Conservation (phyloP, 805 yeast genomes). For the Kuraishia capsulata region DNA sequence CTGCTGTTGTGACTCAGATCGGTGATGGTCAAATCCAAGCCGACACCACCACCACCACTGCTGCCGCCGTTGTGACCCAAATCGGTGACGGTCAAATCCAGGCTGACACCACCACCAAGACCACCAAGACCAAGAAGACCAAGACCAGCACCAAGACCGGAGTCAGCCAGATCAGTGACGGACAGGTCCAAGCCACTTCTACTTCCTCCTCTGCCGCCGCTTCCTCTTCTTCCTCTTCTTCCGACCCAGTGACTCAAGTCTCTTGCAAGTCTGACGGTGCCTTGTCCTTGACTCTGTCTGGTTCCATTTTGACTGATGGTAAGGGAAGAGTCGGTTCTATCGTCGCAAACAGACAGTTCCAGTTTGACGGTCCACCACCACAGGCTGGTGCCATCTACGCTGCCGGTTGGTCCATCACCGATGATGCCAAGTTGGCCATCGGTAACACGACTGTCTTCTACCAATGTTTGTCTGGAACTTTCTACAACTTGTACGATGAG, state of each 20-base stretch:
- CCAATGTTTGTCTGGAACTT: conserved; percentile 48
- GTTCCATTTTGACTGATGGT: conserved; percentile 34
- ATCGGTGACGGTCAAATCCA: conserved; percentile 42
- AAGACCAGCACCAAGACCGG: conserved; percentile 22
- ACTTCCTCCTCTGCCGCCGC: conserved; percentile 26
- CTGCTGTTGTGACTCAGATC: conserved; percentile 35
- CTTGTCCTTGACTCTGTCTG: conserved; percentile 33
- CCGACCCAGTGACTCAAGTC: conserved; percentile 17
- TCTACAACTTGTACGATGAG: conserved; percentile 49
- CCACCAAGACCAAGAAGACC: conserved; percentile 15
- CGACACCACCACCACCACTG: conserved; percentile 25
- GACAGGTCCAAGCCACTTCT: conserved; percentile 26
- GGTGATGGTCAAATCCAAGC: conserved; percentile 47
- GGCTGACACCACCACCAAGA: conserved; percentile 24
- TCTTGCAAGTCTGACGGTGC: conserved; percentile 27
- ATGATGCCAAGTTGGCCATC: conserved; percentile 37
- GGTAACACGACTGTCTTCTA: conserved; percentile 40
- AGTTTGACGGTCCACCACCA: conserved; percentile 59
- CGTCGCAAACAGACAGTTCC: conserved; percentile 58
- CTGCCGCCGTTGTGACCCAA: conserved; percentile 32
- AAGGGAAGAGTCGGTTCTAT: conserved; percentile 48
- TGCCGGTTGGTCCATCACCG: conserved; percentile 40
- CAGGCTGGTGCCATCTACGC: conserved; percentile 50
- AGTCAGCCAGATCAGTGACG: conserved; percentile 29
- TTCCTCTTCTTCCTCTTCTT: conserved; percentile 33